Base-by-base conservation (phyloP, 192 early-diverging fungal genomes). In the Gaertneriomyces semiglobifer region DNA sequence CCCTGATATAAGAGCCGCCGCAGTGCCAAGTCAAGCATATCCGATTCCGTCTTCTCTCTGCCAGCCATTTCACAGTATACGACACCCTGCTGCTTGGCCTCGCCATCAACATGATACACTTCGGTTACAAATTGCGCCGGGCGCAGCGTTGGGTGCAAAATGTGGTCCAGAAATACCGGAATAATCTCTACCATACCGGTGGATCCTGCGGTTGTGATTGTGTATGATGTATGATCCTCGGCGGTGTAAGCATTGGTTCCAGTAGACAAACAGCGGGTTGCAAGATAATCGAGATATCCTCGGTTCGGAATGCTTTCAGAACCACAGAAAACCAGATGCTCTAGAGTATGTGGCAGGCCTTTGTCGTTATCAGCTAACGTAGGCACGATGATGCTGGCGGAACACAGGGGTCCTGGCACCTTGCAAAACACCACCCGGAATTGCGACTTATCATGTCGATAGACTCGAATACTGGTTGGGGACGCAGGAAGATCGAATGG, bases 281-380 rank as follows among this genome's bases (percentile, higher is more conserved):
- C 90, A 3, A 84, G 54, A 55, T 79, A 79, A 62, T 93, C 90
- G 6, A 94, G 81, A 52, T 84, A 92, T 8, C 91, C 90, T 55
- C 86, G 81, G 59, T 85, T 60, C 16, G 84, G 84, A 46, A 76
- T 84, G 60, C 74, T 72, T 72, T 79, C 65, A 8, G 91, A 93
- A 12, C 92, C 92, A 64, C 88, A 90, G 56, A 94, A 94, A 0
- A 93, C 73, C 64, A 94, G 79, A 82, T 88, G 83, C 66, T 93
- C 92, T 5, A 94, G 82, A 0, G 91, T 93, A 63, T 94, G 92
- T 8, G 91, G 83, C n/a, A 89, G 78, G 9, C 92, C 92, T 58
- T 82, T 78, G 64, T 90, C 77, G 76, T 87, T 80, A 38, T 71
- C 53, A 6, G 81, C 52, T 3, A 84, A 63, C 4, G 92, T 94